A percentile compares a stretch with the other conserved stretches of the same genome.
Evolutionary conservation across 2,329 filamentous ascomycete species (phyloP).

Genomic region (Xylariaceae sp.): DNA sequence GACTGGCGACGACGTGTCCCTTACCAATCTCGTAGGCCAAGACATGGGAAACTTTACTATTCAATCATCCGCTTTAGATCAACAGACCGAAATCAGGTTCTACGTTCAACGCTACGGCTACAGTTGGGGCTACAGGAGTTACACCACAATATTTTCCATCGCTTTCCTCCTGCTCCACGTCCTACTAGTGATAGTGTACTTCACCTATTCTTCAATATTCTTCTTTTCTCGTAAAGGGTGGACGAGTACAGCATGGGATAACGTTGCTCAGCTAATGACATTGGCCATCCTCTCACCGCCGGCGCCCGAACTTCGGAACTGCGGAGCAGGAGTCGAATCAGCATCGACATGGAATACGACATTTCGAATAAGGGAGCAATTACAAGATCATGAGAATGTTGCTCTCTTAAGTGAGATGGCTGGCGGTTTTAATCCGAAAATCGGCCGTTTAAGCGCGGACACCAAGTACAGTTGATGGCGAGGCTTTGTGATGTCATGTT

Average conservation of each 20-base stretch:
- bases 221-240: conserved; percentile 6
- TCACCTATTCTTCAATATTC: conserved; percentile 7
- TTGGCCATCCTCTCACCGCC: conserved; percentile 6
- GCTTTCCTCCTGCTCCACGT: conserved; percentile 8
- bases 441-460: too few species aligned
- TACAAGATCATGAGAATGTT: too few species aligned
- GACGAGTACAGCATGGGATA: conserved; percentile 9
- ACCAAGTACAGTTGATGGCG: too few species aligned
- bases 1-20: not conserved
- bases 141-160: conserved; percentile 12
- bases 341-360: conserved; percentile 10
- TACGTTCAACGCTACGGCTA: conserved; percentile 8
- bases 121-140: conserved; percentile 5
- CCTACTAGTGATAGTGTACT: conserved; percentile 4
- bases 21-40: conserved; percentile 2
- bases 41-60: not conserved
- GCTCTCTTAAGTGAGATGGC: too few species aligned
- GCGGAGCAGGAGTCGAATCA: conserved; percentile 2
- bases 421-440: too few species aligned
- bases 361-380: conserved; percentile 9
- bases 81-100: conserved; percentile 3
- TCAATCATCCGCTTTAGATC: not conserved
- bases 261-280: conserved; percentile 6
- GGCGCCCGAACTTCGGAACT: conserved; percentile 4
- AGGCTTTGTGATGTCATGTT: too few species aligned